Evolutionary conservation across 331 rosid species (phyloP), one percentile per base, ranked within the genome.

Genomic region (Acacia concinna): DNA sequence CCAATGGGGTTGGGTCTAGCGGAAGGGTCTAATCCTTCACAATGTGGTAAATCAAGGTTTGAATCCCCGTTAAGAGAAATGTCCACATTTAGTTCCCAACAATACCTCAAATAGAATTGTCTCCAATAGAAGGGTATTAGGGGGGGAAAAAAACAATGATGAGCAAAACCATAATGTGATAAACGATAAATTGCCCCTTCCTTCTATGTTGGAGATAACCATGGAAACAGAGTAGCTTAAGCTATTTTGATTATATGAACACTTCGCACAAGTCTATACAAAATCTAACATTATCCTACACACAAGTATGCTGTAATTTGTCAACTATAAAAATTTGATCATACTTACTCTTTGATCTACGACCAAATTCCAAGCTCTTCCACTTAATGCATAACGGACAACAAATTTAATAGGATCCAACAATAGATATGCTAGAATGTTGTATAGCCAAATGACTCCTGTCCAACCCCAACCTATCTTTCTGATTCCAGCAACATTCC

Each of bases 391-490:
- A 62, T 85, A 88, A 23, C 87, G 84, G 74, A 85, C 89, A 30
- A 78, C 87, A 73, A 88, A 88, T 80, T 88, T 88, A 8, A 88
- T 28, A 73, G 89, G 91, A 81, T 88, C 91, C 31, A 85, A 82
- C 70, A 85, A 43, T 10, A 85, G 2, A 34, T 85, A 88, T n/a
- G 87, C 75, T 46, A 83, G 2, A 75, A 12, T 76, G 71, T 81
- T 85, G 86, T 66, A 88, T 21, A 88, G 10, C 91, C 89, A 88
- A 49, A 88, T 85, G 52, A 83, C 82, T 75, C 84, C 86, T n/a
- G 89, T 79, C 91, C 91, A 88, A 2, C 85, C 71, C 91, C 87
- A 83, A 30, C 87, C 87, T 44, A 88, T 88, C 0, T 23, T 52
- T 75, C 25, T 85, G 71, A 88, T 83, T 65, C 86, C 89, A 75